Base-by-base conservation (phyloP, 2,329 filamentous ascomycete genomes). In the Beauveria brongniartii region DNA sequence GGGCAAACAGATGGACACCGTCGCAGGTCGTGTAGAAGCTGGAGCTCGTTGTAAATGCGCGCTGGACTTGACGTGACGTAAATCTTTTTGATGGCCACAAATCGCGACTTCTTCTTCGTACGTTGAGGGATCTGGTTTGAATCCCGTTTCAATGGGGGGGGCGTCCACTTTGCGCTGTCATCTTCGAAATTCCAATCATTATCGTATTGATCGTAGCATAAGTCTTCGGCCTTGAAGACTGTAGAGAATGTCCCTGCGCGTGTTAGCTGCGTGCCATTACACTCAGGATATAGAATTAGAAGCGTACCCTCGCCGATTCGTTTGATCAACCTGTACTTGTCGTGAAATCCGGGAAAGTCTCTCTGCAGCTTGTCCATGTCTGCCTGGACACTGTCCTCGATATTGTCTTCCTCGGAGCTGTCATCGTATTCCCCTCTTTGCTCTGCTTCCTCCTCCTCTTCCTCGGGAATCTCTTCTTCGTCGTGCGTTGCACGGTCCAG, bases 31-130 rank as follows among this genome's bases (percentile, higher is more conserved):
- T 96, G 86, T 24, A 99, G 84, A 24, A 99, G 82, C 68, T 97
- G 93, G 20, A 99, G 86, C 75, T 99, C 94, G 76, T 99, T 99
- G 70, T 96, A 85, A 67, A 99, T 97, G 51, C 94, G 90, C 30
- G 87, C 82, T 0, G 94, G 94, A 66, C 92, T 97, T 64, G 92
- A 97, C 0, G 95, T 99, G 65, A 97, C 94, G 73, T 99, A 99
- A 67, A 99, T 99, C 78, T 99, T 99, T 78, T 99, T 99, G 74
- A 99, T 90, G 22, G 95, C 94, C 64, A 99, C 95, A 70, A 88
- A 97, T 71, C 89, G 90, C 26, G 88, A 80, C 24, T 65, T 65
- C 47, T 70, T 68, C 52, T 70, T 70, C 6, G 68, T 66, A 22
- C 66, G 66, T 48, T 69, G 68, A 37, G 72, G 71, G 22, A 71